Evolutionary conservation across 2,329 filamentous ascomycete species (phyloP).

Genomic region (Colletotrichum theobromicola): DNA sequence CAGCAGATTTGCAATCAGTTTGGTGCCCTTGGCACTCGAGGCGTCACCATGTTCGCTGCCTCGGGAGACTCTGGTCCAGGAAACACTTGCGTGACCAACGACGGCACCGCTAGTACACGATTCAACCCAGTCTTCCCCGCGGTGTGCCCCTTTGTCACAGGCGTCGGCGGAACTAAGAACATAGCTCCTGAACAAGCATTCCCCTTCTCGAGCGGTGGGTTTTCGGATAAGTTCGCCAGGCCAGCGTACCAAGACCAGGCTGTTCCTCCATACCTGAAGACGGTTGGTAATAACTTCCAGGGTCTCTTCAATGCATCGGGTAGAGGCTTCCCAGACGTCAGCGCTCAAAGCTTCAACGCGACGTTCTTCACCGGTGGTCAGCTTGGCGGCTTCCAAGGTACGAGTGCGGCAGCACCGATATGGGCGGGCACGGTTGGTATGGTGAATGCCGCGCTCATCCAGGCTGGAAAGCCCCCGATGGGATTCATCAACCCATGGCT

Average conservation of each 20-base stretch:
- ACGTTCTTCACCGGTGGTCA: conserved; percentile 31
- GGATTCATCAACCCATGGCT: conserved; percentile 70
- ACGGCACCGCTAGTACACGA: conserved; percentile 34
- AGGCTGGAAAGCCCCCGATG: conserved; percentile 53
- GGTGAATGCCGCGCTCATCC: conserved; percentile 66
- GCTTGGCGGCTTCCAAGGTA: background rate
- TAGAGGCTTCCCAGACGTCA: conserved; percentile 65
- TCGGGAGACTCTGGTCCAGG: conserved; percentile 57
- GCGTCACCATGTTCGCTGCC: conserved; percentile 69
- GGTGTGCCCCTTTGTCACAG: conserved; percentile 64
- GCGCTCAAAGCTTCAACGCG: conserved; percentile 40
- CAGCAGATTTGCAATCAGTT: conserved; percentile 59
- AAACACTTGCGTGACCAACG: conserved; percentile 39
- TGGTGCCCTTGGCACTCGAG: conserved; percentile 67
- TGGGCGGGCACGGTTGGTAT: conserved; percentile 67
- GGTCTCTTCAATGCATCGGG: conserved; percentile 51
- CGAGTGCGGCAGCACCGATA: conserved; percentile 63
- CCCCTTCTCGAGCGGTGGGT: conserved; percentile 56
- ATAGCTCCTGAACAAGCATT: conserved; percentile 56
- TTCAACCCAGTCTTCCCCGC: conserved; percentile 43
- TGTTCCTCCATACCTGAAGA: conserved; percentile 48
- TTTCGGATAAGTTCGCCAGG: conserved; percentile 49
- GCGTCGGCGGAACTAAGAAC: conserved; percentile 62
- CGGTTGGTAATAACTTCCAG: conserved; percentile 51
- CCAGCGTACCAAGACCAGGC: conserved; percentile 50